phyloP scores from a whole-genome alignment of 139 green algal genomes.

The Chlorella sorokiniana region DNA sequence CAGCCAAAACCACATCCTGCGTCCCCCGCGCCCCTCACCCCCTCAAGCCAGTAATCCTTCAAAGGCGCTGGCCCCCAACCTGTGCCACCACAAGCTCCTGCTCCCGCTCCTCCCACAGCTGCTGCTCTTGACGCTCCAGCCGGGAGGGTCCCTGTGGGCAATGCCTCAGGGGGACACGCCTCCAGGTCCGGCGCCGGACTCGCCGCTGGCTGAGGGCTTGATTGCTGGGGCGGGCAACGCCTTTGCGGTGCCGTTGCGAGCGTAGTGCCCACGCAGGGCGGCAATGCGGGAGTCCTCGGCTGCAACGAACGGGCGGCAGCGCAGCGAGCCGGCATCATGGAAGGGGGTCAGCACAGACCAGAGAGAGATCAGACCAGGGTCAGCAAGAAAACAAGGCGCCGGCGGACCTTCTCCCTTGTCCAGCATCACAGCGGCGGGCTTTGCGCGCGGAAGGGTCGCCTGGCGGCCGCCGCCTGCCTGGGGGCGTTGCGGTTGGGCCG shows the following conservation, averaged over 20 bases:
- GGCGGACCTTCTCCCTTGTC: slow-evolving; percentile 12
- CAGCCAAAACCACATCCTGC: no score
- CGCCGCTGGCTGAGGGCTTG: background rate
- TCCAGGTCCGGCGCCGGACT: background rate
- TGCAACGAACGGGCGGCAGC: no score
- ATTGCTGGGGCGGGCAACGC: background rate
- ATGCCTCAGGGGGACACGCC: background rate
- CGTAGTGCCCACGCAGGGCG: slow-evolving; percentile 20
- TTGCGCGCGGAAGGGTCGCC: background rate
- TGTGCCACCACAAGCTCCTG: slow-evolving; percentile 26
- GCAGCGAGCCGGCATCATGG: no score
- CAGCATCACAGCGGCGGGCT: background rate
- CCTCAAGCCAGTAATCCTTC: no score
- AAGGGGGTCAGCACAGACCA: no score
- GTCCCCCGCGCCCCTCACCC: no score
- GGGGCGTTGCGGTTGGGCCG: no score
- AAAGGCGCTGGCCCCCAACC: no score
- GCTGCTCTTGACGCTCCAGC: slow-evolving; percentile 7
- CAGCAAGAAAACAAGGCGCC: background rate
- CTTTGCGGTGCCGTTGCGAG: slow-evolving; percentile 13
- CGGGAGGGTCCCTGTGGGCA: no score
- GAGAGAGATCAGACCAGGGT: no score
- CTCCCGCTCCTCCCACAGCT: slow-evolving; percentile 23
- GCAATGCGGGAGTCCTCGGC: slow-evolving; percentile 10
- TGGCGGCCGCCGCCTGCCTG: no score